Evolutionary conservation across 331 rosid species (phyloP).

Genomic region (Quercus tomentella): DNA sequence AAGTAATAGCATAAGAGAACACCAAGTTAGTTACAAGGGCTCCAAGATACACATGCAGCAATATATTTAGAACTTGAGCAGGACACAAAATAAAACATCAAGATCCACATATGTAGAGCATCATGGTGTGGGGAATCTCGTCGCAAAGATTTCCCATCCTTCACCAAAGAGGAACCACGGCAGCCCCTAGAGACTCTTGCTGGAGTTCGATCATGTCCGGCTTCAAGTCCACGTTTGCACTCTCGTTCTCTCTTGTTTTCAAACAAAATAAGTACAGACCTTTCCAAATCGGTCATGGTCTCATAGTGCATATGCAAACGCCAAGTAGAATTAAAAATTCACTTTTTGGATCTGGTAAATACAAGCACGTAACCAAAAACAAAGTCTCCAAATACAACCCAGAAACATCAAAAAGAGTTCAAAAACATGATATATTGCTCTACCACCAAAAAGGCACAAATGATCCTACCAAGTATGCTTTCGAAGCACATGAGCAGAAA

Average conservation of each 20-base stretch:
- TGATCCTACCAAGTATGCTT: too few relatives aligned
- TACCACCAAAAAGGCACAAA: too few relatives aligned
- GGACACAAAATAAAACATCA: constrained; percentile 72
- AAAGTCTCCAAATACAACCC: too few relatives aligned
- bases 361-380: too few relatives aligned
- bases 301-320: too few relatives aligned
- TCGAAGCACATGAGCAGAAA: too few relatives aligned
- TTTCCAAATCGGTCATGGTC: too few relatives aligned
- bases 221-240: constrained; percentile 69
- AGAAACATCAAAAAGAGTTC: too few relatives aligned
- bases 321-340: too few relatives aligned
- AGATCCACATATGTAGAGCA: constrained; percentile 88
- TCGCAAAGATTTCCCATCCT: constrained; percentile 70
- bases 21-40: constrained; percentile 80
- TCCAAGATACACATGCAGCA: constrained; percentile 73
- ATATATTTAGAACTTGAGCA: constrained; percentile 68
- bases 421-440: too few relatives aligned
- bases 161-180: constrained; percentile 72
- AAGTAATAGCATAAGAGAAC: constrained; percentile 47
- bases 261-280: too few relatives aligned
- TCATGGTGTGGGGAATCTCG: constrained; percentile 86
- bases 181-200: constrained; percentile 66
- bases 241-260: constrained; percentile 38
- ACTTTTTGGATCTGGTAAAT: too few relatives aligned
- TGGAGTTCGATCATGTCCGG: constrained; percentile 68